These are phyloP conservation scores for Megacollybia platyphylla DNA, from an alignment of 1,284 basidiomycete genomes.

Conservation along the genomic window DNA sequence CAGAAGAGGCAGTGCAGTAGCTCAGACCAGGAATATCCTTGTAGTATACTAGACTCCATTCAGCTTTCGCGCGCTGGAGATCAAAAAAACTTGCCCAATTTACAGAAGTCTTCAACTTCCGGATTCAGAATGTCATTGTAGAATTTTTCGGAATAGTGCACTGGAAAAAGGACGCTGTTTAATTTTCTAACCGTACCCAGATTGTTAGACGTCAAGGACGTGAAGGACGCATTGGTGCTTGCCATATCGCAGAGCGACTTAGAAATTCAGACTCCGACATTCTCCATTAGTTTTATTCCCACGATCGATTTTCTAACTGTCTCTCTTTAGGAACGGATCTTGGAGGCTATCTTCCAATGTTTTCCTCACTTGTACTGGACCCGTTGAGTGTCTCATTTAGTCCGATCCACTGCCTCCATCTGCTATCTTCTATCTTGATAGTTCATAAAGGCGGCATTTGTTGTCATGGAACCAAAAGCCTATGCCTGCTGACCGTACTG, in stretches of 20 bases:
- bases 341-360: too few species aligned
- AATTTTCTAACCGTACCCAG: slow-evolving; percentile 71
- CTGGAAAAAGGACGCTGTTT: slow-evolving; percentile 56
- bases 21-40: slow-evolving; percentile 57
- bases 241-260: neutral
- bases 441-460: too few species aligned
- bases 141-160: slow-evolving; percentile 71
- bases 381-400: too few species aligned
- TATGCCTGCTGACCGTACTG: too few species aligned
- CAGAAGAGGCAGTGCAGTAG: neutral
- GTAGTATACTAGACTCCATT: slow-evolving; percentile 51
- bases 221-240: slow-evolving; percentile 37
- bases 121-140: slow-evolving; percentile 60
- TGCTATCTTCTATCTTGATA: too few species aligned
- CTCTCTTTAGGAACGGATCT: too few species aligned
- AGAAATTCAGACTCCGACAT: neutral
- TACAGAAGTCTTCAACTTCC: slow-evolving; percentile 69
- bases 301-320: too few species aligned
- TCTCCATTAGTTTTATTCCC: too few species aligned
- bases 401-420: too few species aligned
- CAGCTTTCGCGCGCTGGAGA: slow-evolving; percentile 3
- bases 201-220: slow-evolving; percentile 67
- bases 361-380: too few species aligned
- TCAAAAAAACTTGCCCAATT: slow-evolving; percentile 41
- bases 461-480: too few species aligned